phyloP scores from a whole-genome alignment of 305 asterid species.

The Plantago lanceolata region DNA sequence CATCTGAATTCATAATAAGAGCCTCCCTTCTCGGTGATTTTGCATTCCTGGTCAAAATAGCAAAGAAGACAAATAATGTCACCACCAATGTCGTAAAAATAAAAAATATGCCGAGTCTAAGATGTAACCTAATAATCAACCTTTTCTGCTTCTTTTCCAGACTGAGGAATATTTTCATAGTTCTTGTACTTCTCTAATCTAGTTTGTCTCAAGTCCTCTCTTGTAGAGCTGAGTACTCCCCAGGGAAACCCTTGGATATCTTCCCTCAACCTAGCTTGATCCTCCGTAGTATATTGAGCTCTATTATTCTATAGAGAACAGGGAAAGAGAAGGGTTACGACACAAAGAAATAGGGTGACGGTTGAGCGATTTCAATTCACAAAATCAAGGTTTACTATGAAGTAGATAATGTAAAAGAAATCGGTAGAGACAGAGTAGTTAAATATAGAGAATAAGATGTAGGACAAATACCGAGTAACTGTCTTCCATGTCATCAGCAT shows the following conservation, averaged over 20 bases:
- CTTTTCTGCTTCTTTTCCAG: constrained; percentile 72
- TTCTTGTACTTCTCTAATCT: constrained; percentile 76
- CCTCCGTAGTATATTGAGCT: constrained; percentile 77
- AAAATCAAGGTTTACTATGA: not conserved
- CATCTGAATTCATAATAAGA: constrained; percentile 65
- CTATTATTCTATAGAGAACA: constrained; percentile 39
- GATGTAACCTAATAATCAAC: constrained; percentile 26
- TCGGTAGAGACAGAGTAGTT: too few species aligned
- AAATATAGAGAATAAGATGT: not conserved
- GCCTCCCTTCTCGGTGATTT: constrained; percentile 50
- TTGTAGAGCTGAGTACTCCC: constrained; percentile 74
- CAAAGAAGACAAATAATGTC: not conserved
- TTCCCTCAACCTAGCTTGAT: constrained; percentile 82
- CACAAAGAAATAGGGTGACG: not conserved
- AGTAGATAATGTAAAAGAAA: not conserved
- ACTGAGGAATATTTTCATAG: constrained; percentile 73
- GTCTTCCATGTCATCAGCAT: constrained; percentile 72
- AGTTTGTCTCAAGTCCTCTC: constrained; percentile 72
- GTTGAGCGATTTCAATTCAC: not conserved
- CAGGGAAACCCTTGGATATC: constrained; percentile 96
- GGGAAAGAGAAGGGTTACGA: not conserved
- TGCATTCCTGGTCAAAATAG: constrained; percentile 48
- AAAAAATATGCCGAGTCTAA: not conserved
- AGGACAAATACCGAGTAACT: constrained; percentile 47
- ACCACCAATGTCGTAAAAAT: not conserved